Evolutionary conservation across 169 alveolate genomes (phyloP), one percentile per base, ranked within the genome.

Genomic region (Plasmodium vinckei): DNA sequence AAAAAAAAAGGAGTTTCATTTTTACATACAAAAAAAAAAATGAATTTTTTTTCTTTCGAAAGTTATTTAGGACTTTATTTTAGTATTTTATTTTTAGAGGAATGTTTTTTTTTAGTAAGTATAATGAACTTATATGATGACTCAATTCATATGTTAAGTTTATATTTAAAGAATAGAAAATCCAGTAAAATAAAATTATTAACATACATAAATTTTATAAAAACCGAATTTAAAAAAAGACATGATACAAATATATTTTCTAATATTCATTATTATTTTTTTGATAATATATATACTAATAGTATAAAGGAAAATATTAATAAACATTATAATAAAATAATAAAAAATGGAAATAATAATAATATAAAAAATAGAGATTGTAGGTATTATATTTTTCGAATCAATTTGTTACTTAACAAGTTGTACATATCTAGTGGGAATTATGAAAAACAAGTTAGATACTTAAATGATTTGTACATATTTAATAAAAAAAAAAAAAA

Each of bases 121-220:
- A 71, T 72, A 21, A 86, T 86, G 87, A 86, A 86, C 33, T 39
- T 86, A 53, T 86, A 69, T 56, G 91, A 86, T 39, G 91, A 86
- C 21, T 27, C 87, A 12, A 86, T 70, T 23, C 86, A 71, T 17
- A 59, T 86, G 13, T 63, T 86, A 64, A 86, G 47, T 51, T 2
- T 86, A n/a, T 86, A 86, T 56, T 12, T 86, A 49, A 86, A 44
- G 46, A 86, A 86, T 33, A 69, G 91, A 12, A 86, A 56, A 5
- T 46, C 75, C 0, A 57, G 49, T 15, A 68, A 86, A 59, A 56
- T 70, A 47, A 86, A 86, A 53, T 56, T 57, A 51, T 19, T 70
- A 3, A 86, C 87, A 1, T 86, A 86, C 27, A 23, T 86, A 42
- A 86, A 47, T 33, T 25, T 61, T 1, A 54, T 86, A n/a, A 68